These are phyloP conservation scores for Polychaeton citri DNA, from an alignment of 2,329 filamentous ascomycete species.

Conservation along the genomic window DNA sequence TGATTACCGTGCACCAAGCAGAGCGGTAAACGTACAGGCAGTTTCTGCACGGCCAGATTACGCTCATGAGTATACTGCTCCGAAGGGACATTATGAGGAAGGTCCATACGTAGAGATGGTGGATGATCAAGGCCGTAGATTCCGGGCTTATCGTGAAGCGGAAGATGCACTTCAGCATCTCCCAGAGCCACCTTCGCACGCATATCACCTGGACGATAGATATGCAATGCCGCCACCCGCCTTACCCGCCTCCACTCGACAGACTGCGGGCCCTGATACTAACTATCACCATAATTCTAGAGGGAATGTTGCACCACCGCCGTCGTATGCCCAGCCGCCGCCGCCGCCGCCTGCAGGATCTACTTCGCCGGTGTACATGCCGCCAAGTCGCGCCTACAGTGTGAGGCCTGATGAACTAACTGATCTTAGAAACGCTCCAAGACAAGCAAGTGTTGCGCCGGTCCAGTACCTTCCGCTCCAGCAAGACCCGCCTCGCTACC, in stretches of 20 bases:
- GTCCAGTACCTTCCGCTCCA: slow-evolving; percentile 20
- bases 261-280: background rate
- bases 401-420: slow-evolving; percentile 44
- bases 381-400: slow-evolving; percentile 15
- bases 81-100: background rate
- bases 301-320: background rate
- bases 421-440: slow-evolving; percentile 3
- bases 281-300: background rate
- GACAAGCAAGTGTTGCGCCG: slow-evolving; percentile 28
- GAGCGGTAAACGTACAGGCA: slow-evolving; percentile 17
- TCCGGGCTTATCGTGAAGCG: background rate
- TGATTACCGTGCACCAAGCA: slow-evolving; percentile 31
- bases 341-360: slow-evolving; percentile 24
- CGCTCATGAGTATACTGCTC: background rate
- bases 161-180: background rate
- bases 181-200: background rate
- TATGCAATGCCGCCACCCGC: slow-evolving; percentile 33
- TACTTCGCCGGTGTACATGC: slow-evolving; percentile 13
- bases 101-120: background rate
- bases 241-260: slow-evolving; percentile 16
- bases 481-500: background rate
- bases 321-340: background rate
- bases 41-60: slow-evolving; percentile 1
- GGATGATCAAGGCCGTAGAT: background rate
- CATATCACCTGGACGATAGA: background rate